Conservation (phyloP, 2,329 filamentous ascomycete species). For the Apiospora marii region DNA sequence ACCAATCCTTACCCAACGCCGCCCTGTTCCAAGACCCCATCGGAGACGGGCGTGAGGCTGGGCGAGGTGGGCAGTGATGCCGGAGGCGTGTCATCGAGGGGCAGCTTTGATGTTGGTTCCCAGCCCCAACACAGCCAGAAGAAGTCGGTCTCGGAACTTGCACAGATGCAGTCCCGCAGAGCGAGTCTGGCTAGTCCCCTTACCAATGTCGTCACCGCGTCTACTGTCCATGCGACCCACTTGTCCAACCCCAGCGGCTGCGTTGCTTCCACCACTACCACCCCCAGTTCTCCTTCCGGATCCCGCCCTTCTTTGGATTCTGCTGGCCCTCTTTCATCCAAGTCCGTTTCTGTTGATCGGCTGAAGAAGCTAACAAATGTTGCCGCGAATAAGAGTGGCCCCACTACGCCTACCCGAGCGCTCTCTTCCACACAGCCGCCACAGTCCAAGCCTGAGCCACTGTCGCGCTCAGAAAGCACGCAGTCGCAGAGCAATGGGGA, state of each 20-base stretch:
- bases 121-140: conserved; percentile 48
- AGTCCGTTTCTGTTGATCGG: conserved; percentile 71
- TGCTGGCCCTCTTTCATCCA: conserved; percentile 48
- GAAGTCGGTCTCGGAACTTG: conserved; percentile 53
- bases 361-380: conserved; percentile 90
- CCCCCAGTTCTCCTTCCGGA: conserved; percentile 59
- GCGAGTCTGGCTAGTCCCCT: conserved; percentile 63
- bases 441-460: conserved; percentile 48
- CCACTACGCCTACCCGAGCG: conserved; percentile 87
- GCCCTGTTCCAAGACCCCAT: conserved; percentile 58
- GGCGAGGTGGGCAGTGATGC: conserved; percentile 50
- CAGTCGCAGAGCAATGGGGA: conserved; percentile 45
- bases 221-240: conserved; percentile 70
- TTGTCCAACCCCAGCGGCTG: conserved; percentile 72
- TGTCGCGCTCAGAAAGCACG: conserved; percentile 31
- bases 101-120: conserved; percentile 39
- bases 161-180: conserved; percentile 51
- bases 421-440: conserved; percentile 71
- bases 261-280: conserved; percentile 55
- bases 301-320: conserved; percentile 47
- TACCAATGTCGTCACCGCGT: conserved; percentile 69
- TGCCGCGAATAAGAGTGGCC: conserved; percentile 85
- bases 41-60: conserved; percentile 52
- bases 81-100: conserved; percentile 39
- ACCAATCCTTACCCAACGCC: conserved; percentile 64